Evolutionary conservation across 2,329 filamentous ascomycete genomes (phyloP), one percentile per base, ranked within the genome.

Genomic region (Hawksworthiomyces lignivorus): DNA sequence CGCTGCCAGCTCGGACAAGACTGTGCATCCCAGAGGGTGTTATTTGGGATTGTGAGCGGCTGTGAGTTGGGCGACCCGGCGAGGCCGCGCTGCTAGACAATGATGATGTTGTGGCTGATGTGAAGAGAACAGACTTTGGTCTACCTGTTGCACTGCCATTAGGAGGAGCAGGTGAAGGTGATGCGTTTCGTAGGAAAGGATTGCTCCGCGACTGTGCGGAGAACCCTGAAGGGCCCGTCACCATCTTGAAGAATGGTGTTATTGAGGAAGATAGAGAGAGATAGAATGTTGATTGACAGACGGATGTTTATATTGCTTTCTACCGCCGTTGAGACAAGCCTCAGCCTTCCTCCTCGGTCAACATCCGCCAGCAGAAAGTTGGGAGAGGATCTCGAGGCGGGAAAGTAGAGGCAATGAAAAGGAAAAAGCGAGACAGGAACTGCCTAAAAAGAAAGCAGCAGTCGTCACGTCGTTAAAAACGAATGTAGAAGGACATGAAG

Each of bases 41-140:
- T 19, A 40, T 19, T 30, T 45, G 58, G 50, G 34, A 55, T 54
- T 32, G 59, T 53, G 21, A 62, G 57, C 36, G 69, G 60, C n/a
- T 53, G 60, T 90, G 85, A 18, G 70, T 64, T 19, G 68, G 62
- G n/a, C 49, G 55, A 51, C 50, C 70, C 52, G 49, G 29, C 22
- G 15, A n/a, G 20, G 6, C 3, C 11, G 7, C 30, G 17, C 4
- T 10, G 12, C 7, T 19, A 31, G 14, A 14, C 10, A 20, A 11
- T 9, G 68, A 50, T 56, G 65, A 62, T 6, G 80, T 70, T n/a
- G 80, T 75, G 32, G 52, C 39, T 7, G 79, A 70, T 4, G 45
- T 19, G 55, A 88, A 77, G 45, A 89, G 69, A 44, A 79, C 76
- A 4, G 88, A 94, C 58, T 87, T 89, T 9, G 87, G 86, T 52